Conservation (phyloP, 306 rosid species). For the Cucurbita ficifolia region DNA sequence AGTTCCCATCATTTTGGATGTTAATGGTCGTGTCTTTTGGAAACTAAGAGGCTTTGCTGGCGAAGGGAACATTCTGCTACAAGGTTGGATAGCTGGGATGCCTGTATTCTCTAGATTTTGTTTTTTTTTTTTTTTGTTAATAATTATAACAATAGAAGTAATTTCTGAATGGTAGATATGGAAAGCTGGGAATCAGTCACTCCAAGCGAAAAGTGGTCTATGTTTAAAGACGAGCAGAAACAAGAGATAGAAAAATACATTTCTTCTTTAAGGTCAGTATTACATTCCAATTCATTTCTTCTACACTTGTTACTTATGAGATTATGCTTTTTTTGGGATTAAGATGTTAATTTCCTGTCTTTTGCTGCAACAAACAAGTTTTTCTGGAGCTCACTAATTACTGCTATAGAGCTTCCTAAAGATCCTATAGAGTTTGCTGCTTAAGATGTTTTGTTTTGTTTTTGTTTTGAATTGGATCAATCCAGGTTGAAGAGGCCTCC, state of each 20-base stretch:
- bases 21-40: constrained; percentile 29
- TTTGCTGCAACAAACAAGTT: neutral
- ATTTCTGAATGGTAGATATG: constrained; percentile 12
- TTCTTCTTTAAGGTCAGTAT: constrained; percentile 16
- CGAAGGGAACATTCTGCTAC: constrained; percentile 20
- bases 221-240: constrained; percentile 21
- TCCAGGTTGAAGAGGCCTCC: neutral
- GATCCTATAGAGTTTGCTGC: neutral
- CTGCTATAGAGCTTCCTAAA: neutral
- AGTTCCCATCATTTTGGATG: constrained; percentile 22
- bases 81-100: constrained; percentile 17
- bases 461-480: neutral
- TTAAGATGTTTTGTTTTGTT: neutral
- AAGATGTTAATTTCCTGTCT: neutral
- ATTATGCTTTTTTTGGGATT: neutral
- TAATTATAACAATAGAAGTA: neutral
- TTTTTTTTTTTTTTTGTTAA: neutral
- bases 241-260: constrained; percentile 20
- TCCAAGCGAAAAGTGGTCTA: constrained; percentile 21
- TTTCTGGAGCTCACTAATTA: neutral
- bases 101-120: neutral
- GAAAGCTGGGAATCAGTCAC: constrained; percentile 16
- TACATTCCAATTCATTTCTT: neutral
- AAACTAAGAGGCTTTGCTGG: constrained; percentile 16
- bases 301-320: neutral